Conservation (phyloP, 306 rosid species). For the Lablab purpureus region DNA sequence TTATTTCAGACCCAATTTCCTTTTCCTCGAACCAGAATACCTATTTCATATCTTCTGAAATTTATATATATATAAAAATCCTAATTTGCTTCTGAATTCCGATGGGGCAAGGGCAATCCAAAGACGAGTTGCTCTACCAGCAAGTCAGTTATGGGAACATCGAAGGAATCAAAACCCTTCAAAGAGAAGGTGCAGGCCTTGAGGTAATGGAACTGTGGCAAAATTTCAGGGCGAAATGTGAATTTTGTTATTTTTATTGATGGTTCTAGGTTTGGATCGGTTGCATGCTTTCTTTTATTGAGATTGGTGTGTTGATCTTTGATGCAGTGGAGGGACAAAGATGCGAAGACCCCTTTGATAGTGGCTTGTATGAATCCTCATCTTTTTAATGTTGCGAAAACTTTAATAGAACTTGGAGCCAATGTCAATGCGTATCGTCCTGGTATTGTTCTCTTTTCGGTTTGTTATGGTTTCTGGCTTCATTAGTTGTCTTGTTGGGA, state of each 20-base stretch:
- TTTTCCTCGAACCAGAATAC: background rate
- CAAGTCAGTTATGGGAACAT: slow-evolving; percentile 79
- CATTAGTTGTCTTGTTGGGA: slow-evolving; percentile 8
- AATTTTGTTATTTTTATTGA: slow-evolving; percentile 12
- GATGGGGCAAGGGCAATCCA: slow-evolving; percentile 95
- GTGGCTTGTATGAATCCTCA: slow-evolving; percentile 85
- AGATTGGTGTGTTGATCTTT: slow-evolving; percentile 38
- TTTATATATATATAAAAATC: background rate
- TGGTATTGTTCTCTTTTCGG: slow-evolving; percentile 53
- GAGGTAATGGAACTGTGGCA: slow-evolving; percentile 63
- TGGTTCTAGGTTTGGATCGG: slow-evolving; percentile 37
- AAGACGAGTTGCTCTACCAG: slow-evolving; percentile 77
- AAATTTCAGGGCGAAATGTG: background rate
- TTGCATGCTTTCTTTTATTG: slow-evolving; percentile 37
- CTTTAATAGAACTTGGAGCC: slow-evolving; percentile 92
- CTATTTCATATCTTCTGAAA: slow-evolving; percentile 19
- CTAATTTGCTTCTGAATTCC: slow-evolving; percentile 29
- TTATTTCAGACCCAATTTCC: slow-evolving; percentile 13
- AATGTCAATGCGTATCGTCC: slow-evolving; percentile 90
- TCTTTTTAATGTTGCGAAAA: slow-evolving; percentile 68
- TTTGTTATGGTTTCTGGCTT: slow-evolving; percentile 7
- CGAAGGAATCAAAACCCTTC: slow-evolving; percentile 83
- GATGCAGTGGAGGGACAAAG: slow-evolving; percentile 82
- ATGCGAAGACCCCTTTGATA: slow-evolving; percentile 85
- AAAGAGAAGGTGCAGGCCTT: slow-evolving; percentile 82